phyloP scores from a whole-genome alignment of 2,329 filamentous ascomycete species.

The Talaromyces sp. region DNA sequence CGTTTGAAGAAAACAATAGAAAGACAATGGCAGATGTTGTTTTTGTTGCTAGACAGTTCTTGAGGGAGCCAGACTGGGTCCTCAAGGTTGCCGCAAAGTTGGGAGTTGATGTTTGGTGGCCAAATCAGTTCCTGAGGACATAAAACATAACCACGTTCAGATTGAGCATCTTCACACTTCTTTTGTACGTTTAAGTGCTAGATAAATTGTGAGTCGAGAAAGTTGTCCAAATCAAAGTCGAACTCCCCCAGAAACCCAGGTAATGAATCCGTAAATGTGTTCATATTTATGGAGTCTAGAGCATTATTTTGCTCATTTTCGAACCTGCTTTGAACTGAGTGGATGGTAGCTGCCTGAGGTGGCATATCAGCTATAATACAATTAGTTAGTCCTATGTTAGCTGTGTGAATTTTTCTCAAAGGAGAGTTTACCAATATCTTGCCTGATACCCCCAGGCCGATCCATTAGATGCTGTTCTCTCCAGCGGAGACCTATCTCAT shows the following conservation, averaged over 20 bases:
- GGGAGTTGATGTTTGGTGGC: constrained; percentile 44
- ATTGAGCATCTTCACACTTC: neutral
- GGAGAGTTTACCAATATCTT: neutral
- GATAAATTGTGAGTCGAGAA: neutral
- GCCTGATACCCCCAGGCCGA: neutral
- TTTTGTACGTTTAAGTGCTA: neutral
- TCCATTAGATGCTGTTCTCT: neutral
- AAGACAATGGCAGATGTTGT: constrained; percentile 40
- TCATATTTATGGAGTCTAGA: neutral
- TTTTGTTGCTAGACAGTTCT: constrained; percentile 48
- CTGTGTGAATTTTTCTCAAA: neutral
- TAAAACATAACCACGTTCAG: neutral
- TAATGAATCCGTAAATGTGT: neutral
- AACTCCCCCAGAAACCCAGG: neutral
- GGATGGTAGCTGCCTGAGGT: neutral
- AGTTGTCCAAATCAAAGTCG: neutral
- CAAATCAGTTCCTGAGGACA: constrained; percentile 34
- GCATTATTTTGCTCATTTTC: neutral
- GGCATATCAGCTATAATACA: neutral
- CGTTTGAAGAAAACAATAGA: neutral
- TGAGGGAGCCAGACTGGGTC: constrained; percentile 52
- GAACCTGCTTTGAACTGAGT: neutral
- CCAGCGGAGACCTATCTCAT: neutral
- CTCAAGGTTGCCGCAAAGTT: constrained; percentile 45
- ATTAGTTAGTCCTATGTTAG: too few relatives aligned